Evolutionary conservation across 768 basidiomycete genomes (phyloP).

Genomic region (Galerina sulciceps): DNA sequence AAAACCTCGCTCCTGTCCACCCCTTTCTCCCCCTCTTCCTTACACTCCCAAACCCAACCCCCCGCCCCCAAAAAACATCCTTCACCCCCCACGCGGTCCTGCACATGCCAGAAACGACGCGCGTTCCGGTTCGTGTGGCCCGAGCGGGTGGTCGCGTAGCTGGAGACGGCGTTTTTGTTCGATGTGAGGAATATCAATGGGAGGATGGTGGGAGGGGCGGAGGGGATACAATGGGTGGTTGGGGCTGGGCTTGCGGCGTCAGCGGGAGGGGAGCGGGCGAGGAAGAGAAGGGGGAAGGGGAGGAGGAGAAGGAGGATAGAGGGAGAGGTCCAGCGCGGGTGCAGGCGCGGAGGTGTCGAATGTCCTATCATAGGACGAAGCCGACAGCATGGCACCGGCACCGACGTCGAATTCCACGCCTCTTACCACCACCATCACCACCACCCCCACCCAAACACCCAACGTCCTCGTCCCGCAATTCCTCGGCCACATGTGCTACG

Average conservation of each 20-base stretch:
- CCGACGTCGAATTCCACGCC: constrained; percentile 10
- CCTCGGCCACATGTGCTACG: constrained; percentile 57
- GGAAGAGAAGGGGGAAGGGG: not conserved
- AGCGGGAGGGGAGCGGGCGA: not conserved
- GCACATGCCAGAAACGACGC: constrained; percentile 42
- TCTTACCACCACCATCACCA: not conserved
- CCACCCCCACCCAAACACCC: not conserved
- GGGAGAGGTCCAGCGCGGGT: not conserved
- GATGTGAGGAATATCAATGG: constrained; percentile 64
- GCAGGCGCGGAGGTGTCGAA: too few species aligned
- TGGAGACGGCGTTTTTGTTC: constrained; percentile 57
- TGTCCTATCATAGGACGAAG: not conserved
- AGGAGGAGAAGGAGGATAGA: not conserved
- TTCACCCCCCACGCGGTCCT: constrained; percentile 70
- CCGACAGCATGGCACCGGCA: constrained; percentile 2
- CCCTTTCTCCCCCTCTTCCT: too few species aligned
- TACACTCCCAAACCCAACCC: too few species aligned
- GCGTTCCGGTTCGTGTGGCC: constrained; percentile 75
- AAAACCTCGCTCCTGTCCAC: too few species aligned
- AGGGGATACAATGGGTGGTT: constrained; percentile 37
- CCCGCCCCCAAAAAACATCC: too few species aligned
- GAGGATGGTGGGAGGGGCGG: constrained; percentile 50
- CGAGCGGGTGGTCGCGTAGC: constrained; percentile 55
- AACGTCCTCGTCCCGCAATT: constrained; percentile 4
- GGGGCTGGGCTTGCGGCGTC: too few species aligned